These are phyloP conservation scores for Lactarius hengduanensis DNA, from an alignment of 768 basidiomycete genomes.

Conservation along the genomic window DNA sequence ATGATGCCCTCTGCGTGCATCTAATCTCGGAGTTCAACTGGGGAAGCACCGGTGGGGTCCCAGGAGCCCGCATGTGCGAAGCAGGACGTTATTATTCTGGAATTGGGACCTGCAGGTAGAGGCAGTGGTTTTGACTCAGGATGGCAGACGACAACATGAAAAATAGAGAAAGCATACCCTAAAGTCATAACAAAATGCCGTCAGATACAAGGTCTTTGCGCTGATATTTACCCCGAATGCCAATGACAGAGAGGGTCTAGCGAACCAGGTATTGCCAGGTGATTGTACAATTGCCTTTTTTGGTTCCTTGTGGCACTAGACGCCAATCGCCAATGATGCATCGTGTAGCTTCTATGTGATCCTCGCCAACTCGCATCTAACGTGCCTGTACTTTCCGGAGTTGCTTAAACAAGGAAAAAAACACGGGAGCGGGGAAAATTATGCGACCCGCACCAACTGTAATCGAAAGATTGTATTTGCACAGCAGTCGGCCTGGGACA, in stretches of 20 bases:
- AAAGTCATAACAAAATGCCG: not conserved
- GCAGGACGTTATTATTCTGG: not conserved
- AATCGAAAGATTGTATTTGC: not conserved
- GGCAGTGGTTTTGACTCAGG: not conserved
- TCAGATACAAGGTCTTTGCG: not conserved
- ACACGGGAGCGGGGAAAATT: not conserved
- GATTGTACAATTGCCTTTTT: not conserved
- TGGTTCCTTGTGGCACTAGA: constrained; percentile 1
- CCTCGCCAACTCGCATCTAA: not conserved
- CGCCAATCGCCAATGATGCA: not conserved
- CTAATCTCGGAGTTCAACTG: constrained; percentile 6
- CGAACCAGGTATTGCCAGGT: not conserved
- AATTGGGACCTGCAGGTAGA: not conserved
- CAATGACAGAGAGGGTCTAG: not conserved
- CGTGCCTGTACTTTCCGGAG: not conserved
- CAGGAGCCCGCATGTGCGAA: not conserved
- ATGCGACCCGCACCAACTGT: not conserved
- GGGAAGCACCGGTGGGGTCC: constrained; percentile 9
- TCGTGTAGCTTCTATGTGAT: not conserved
- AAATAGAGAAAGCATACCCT: not conserved
- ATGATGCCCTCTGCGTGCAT: not conserved
- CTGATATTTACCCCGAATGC: not conserved
- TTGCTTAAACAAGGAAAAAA: constrained; percentile 14
- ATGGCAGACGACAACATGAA: not conserved
- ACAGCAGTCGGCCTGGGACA: not conserved